phyloP scores from a whole-genome alignment of 441 rosid genomes.

The Mallotus repandus region DNA sequence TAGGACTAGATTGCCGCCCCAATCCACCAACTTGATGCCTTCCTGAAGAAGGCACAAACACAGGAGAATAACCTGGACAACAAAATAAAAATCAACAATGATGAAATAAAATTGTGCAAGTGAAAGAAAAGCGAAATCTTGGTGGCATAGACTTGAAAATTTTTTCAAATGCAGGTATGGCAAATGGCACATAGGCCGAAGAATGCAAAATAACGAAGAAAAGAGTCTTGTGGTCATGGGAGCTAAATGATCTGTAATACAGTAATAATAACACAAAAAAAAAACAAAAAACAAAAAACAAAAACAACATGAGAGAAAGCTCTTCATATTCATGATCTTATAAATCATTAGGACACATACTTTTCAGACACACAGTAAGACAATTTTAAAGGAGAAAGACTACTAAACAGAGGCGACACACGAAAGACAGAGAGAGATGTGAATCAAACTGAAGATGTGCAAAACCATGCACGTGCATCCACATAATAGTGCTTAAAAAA shows the following conservation, averaged over 20 bases:
- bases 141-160: neutral
- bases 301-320: neutral
- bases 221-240: neutral
- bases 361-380: neutral
- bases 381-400: too few species aligned
- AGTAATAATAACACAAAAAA: neutral
- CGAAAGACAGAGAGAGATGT: too few species aligned
- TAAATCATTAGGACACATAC: too few species aligned
- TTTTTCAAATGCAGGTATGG: neutral
- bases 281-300: too few species aligned
- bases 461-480: neutral
- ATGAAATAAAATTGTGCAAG: neutral
- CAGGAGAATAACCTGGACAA: constrained; percentile 50
- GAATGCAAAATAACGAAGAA: neutral
- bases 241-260: neutral
- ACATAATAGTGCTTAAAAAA: neutral
- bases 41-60: constrained; percentile 36
- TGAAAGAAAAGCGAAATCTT: neutral
- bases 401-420: too few species aligned
- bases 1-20: constrained; percentile 45
- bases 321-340: neutral
- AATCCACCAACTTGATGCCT: constrained; percentile 42
- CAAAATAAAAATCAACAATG: constrained; percentile 20
- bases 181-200: neutral
- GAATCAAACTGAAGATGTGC: neutral